Base-by-base conservation (phyloP, 2,329 filamentous ascomycete species). In the Aureobasidium musti region DNA sequence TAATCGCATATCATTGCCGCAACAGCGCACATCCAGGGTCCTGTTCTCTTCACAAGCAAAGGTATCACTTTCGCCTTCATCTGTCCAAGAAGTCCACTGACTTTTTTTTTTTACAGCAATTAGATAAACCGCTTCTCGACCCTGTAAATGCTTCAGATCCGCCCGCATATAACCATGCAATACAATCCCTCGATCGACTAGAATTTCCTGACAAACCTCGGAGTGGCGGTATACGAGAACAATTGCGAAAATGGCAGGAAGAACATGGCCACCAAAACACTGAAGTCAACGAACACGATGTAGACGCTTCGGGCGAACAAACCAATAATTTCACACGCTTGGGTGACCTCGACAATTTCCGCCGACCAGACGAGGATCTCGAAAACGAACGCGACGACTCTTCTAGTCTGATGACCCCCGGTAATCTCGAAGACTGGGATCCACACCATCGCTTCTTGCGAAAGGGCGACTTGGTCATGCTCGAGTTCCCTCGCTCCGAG, bases 401-500 rank as follows among this genome's bases (percentile, higher is more conserved):
- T 23, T 68, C 67, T 2, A 67, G 68, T n/a, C 70, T 73, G 54
- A 64, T 67, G 45, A 68, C 67, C 21, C 53, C 68, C 17, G 71
- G 72, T n/a, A 74, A 75, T 41, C 67, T 71, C 11, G 75, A 71
- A 37, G 76, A 78, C 33, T 65, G 76, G 33, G 74, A 78, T 47
- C 67, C 68, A 13, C 74, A 75, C 17, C 73, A 77, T 45, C 71
- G 77, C 7, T 77, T 78, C 53, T 71, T 82, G 57, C 74, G 77
- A 33, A 75, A 75, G 47, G 81, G 81, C 43, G 82, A 84, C 68
- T 75, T 84, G n/a, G 80, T 83, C 13, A 82, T 85, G 68, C 59
- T 64, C 21, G 72, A 74, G 67, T 78, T 69, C 35, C 30, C 68
- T 10, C 52, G 47, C 57, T 74, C 68, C 43, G 75, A 72, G 71